Percentiles rank a stretch among this genome's conserved stretches.
phyloP scores from a whole-genome alignment of 2,329 filamentous ascomycete genomes.

The Camptophora hylomeconis region DNA sequence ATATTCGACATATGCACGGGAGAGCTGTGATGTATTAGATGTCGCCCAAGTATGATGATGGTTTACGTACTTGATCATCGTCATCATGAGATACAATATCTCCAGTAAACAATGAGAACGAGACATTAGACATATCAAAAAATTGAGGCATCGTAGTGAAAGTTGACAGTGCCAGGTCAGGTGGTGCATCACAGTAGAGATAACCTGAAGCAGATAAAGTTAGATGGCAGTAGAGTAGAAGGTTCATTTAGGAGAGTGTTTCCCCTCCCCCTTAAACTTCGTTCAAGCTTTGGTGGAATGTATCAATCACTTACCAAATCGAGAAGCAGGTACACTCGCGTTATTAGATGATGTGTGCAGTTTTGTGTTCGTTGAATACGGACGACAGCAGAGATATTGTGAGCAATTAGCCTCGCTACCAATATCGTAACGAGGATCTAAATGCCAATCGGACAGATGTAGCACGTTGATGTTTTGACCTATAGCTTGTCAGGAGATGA shows the following conservation, averaged over 20 bases:
- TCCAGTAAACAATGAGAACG: constrained; percentile 21
- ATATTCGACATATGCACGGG: constrained; percentile 19
- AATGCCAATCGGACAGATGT: constrained; percentile 21
- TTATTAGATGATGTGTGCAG: constrained; percentile 12
- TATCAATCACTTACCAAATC: too few relatives aligned
- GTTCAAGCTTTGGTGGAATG: too few relatives aligned
- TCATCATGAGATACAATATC: constrained; percentile 21
- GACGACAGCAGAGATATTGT: constrained; percentile 19
- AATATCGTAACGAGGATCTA: constrained; percentile 20
- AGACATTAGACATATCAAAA: constrained; percentile 14
- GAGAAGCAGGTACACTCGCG: constrained; percentile 16
- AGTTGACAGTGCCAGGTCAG: constrained; percentile 17
- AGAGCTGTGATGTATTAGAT: too few relatives aligned
- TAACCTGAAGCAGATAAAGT: too few relatives aligned
- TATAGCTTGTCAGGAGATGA: too few relatives aligned
- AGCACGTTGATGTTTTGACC: constrained; percentile 20
- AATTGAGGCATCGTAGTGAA: constrained; percentile 16
- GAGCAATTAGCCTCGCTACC: constrained; percentile 20
- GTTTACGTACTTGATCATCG: too few relatives aligned
- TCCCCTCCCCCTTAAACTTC: too few relatives aligned
- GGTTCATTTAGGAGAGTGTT: too few relatives aligned
- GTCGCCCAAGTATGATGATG: too few relatives aligned
- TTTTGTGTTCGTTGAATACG: constrained; percentile 15
- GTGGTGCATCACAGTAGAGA: constrained; percentile 18
- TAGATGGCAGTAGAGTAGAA: too few relatives aligned